These are phyloP conservation scores for Cadophora luteo-olivacea DNA, from an alignment of 2,329 filamentous ascomycete genomes.

Conservation along the genomic window DNA sequence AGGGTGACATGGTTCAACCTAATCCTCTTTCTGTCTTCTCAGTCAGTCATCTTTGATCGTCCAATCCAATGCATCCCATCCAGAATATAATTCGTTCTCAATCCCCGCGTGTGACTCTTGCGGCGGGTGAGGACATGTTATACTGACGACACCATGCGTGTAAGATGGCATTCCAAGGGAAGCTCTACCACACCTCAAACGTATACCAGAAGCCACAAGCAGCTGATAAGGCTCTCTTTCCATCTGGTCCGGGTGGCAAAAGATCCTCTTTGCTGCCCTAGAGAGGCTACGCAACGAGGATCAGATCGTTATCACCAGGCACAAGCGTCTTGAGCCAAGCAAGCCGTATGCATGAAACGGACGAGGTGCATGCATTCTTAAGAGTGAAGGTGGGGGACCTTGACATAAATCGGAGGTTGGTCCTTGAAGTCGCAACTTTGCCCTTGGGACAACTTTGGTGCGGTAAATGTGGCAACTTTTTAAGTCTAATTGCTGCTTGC, in stretches of 20 bases:
- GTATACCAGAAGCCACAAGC: background rate
- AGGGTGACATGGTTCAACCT: background rate
- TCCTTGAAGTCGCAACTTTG: constrained; percentile 6
- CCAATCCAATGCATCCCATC: background rate
- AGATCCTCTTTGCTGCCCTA: background rate
- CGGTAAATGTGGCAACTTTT: background rate
- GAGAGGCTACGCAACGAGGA: background rate
- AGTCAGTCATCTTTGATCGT: background rate
- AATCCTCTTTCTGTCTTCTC: background rate
- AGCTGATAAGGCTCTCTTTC: background rate
- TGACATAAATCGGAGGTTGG: constrained; percentile 10
- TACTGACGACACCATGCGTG: constrained; percentile 31
- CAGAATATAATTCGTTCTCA: background rate
- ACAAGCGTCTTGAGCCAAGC: constrained; percentile 14
- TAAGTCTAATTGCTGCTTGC: background rate
- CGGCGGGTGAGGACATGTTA: constrained; percentile 17
- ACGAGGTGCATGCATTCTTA: background rate
- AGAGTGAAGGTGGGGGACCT: background rate
- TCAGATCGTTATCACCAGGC: background rate
- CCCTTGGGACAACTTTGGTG: background rate
- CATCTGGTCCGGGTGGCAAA: background rate
- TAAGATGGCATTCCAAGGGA: background rate
- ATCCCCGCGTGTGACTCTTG: constrained; percentile 25
- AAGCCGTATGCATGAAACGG: background rate
- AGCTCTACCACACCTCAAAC: background rate